These are phyloP conservation scores for Yamadazyma buinensis DNA, from an alignment of 1,139 yeast genomes.

Conservation along the genomic window DNA sequence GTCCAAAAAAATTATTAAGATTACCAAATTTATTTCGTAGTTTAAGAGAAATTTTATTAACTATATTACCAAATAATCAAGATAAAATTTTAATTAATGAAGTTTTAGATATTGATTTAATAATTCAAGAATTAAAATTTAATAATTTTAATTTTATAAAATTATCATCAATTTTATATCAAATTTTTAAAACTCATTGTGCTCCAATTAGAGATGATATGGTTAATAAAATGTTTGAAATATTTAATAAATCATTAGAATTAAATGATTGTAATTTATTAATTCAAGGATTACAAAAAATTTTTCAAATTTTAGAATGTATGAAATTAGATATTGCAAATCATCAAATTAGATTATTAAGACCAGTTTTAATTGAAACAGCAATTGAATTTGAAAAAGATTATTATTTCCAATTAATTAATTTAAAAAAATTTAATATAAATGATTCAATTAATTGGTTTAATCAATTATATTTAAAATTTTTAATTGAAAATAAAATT, in stretches of 20 bases:
- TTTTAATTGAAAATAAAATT: constrained; percentile 1
- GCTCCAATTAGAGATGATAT: constrained; percentile 95
- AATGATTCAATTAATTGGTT: constrained; percentile 73
- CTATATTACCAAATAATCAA: constrained; percentile 77
- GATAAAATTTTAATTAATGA: constrained; percentile 59
- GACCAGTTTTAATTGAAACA: constrained; percentile 82
- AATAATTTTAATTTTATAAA: constrained; percentile 66
- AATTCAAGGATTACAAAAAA: constrained; percentile 73
- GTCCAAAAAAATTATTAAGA: constrained; percentile 36
- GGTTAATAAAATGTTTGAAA: constrained; percentile 80
- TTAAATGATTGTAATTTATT: constrained; percentile 51
- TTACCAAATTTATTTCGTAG: constrained; percentile 71
- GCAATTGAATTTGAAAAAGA: constrained; percentile 92
- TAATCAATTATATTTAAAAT: constrained; percentile 18
- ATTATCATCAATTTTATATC: constrained; percentile 67
- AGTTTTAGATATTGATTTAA: constrained; percentile 72
- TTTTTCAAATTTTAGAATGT: constrained; percentile 86
- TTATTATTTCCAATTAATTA: constrained; percentile 70
- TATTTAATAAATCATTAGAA: constrained; percentile 61
- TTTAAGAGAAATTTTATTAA: constrained; percentile 69
- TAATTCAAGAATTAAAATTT: constrained; percentile 70
- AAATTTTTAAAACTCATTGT: constrained; percentile 75
- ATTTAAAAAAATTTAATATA: constrained; percentile 63
- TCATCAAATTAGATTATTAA: constrained; percentile 81
- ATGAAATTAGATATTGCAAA: constrained; percentile 96